These are phyloP conservation scores for Cytospora mali DNA, from an alignment of 2,329 filamentous ascomycete species.

Conservation along the genomic window DNA sequence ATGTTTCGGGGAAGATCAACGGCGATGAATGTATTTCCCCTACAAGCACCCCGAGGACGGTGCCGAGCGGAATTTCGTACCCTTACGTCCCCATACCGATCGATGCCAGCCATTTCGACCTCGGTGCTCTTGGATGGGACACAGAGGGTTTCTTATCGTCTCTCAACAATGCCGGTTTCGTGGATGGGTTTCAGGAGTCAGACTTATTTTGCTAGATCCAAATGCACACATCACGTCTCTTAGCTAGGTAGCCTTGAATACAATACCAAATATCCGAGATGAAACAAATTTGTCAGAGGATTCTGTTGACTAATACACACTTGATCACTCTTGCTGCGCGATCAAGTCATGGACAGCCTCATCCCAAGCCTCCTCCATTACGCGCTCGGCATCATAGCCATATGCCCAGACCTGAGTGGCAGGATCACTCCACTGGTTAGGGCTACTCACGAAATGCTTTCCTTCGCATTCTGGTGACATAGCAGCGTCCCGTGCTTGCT, in stretches of 20 bases:
- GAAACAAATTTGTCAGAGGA: not conserved
- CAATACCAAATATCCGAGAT: not conserved
- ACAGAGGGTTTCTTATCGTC: conserved; percentile 13
- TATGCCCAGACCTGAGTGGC: conserved; percentile 51
- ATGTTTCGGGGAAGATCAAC: not conserved
- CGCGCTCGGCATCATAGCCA: conserved; percentile 49
- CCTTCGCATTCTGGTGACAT: conserved; percentile 46
- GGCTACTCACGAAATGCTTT: conserved; percentile 40
- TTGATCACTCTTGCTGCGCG: not conserved
- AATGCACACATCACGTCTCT: not conserved
- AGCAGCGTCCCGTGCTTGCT: conserved; percentile 44
- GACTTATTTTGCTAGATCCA: conserved; percentile 19
- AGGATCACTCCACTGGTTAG: conserved; percentile 53
- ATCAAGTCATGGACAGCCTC: conserved; percentile 9
- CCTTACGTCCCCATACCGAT: conserved; percentile 19
- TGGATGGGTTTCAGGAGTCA: conserved; percentile 14
- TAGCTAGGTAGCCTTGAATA: too few species aligned
- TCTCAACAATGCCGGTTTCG: conserved; percentile 4
- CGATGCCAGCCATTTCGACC: conserved; percentile 20
- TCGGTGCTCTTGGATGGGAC: conserved; percentile 24
- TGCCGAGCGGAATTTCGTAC: not conserved
- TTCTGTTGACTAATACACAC: not conserved
- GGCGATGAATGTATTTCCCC: not conserved
- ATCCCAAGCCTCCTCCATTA: conserved; percentile 38
- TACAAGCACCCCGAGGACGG: not conserved